Evolutionary conservation across 139 green algal genomes (phyloP).

Genomic region (Zygnema cylindricum): DNA sequence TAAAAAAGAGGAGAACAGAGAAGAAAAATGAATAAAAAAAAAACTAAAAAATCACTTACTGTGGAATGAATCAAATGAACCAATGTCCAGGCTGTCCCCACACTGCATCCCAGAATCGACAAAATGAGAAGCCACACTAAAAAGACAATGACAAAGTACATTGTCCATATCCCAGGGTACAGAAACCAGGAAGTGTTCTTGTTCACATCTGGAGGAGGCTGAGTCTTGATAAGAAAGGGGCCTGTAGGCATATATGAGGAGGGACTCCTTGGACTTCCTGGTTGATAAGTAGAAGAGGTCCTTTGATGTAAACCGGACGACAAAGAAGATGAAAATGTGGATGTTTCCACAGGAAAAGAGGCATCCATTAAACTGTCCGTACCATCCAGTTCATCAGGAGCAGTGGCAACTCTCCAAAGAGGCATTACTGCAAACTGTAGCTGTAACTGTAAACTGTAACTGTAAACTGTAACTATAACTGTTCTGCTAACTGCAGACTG

Average conservation of each 20-base stretch:
- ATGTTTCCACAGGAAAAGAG: no score
- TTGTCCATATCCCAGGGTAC: conserved; percentile 63
- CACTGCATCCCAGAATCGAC: background rate
- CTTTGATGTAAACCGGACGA: no score
- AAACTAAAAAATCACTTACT: conserved; percentile 45
- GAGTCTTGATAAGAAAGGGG: conserved; percentile 22
- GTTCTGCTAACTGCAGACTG: no score
- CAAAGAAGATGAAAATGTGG: no score
- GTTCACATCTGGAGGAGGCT: conserved; percentile 55
- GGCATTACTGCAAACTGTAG: no score
- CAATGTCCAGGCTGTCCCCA: conserved; percentile 59
- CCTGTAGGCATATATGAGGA: background rate
- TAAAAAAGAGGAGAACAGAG: background rate
- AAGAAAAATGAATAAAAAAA: background rate
- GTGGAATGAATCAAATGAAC: conserved; percentile 61
- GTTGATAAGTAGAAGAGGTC: no score
- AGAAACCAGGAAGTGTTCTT: conserved; percentile 64
- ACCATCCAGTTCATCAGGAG: no score
- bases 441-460: no score
- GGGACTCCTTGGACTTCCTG: no score
- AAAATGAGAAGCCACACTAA: conserved; percentile 58
- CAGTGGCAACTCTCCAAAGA: no score
- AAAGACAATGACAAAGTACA: conserved; percentile 61
- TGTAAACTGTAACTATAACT: no score
- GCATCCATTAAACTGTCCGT: no score